These are phyloP conservation scores for Starmerella gropengiesseri DNA, from an alignment of 805 yeast genomes.

Conservation along the genomic window DNA sequence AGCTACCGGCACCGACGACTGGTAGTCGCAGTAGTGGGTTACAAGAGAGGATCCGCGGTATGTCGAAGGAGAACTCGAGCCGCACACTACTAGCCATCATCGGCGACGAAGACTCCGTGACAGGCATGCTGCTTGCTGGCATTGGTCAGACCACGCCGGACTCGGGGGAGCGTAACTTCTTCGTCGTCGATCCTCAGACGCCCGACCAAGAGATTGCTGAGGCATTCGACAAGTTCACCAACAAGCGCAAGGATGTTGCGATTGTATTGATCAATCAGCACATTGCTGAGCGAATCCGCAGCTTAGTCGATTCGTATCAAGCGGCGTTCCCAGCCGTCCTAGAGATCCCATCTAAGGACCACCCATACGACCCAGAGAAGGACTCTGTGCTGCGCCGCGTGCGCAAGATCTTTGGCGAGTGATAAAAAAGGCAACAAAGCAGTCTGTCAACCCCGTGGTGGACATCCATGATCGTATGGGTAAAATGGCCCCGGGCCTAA, in stretches of 20 bases:
- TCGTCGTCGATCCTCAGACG: constrained; percentile 71
- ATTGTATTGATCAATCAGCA: constrained; percentile 88
- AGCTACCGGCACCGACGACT: too few species aligned
- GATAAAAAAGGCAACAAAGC: neutral
- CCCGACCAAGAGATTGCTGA: constrained; percentile 61
- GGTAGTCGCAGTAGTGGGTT: too few species aligned
- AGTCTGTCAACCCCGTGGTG: too few species aligned
- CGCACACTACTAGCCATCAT: constrained; percentile 83
- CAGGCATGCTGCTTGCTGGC: constrained; percentile 92
- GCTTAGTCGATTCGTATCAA: constrained; percentile 68
- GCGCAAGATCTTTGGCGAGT: constrained; percentile 89
- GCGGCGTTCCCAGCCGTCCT: constrained; percentile 92
- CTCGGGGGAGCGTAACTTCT: constrained; percentile 63
- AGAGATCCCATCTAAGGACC: constrained; percentile 97
- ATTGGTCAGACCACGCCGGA: constrained; percentile 67
- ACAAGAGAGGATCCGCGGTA: constrained; percentile 9
- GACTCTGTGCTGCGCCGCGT: constrained; percentile 91
- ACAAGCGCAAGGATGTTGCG: constrained; percentile 75
- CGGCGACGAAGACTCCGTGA: constrained; percentile 96
- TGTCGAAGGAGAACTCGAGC: constrained; percentile 40
- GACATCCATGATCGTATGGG: constrained; percentile 17
- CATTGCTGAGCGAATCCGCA: constrained; percentile 80
- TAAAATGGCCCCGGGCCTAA: neutral
- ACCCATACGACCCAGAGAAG: constrained; percentile 97
- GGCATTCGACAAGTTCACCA: constrained; percentile 68